Base-by-base conservation (phyloP, 2,329 filamentous ascomycete species). In the Epichloe hybrida region DNA sequence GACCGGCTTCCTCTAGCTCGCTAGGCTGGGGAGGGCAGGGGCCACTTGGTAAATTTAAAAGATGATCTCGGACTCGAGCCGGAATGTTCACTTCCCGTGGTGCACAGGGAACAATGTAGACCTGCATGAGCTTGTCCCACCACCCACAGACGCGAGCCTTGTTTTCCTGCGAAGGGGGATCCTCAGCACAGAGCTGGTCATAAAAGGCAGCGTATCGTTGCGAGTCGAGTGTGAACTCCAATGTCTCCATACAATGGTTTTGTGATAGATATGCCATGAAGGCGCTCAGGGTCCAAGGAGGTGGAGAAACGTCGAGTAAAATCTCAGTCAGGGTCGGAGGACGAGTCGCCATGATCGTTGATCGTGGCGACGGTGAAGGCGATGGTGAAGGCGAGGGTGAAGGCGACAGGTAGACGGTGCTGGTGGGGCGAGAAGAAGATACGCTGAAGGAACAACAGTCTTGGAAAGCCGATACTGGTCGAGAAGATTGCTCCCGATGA, bases 251-350 rank as follows among this genome's bases (percentile, higher is more conserved):
- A 64, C 93, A 98, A 68, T 97, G 91, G 62, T 97, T 97, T 63
- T 95, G 90, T 1, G 91, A 96, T 4, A 97, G 77, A 62, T 95
- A 97, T 51, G 90, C 90, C 81, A 93, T 97, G 68, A 97, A 97
- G 35, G 91, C 91, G 53, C 81, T 83, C 8, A 96, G 74, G 0
- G 90, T 95, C 77, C 88, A 97, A 58, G 93, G 93, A 40, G 88
- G 83, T 8, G 87, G 82, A 37, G 93, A 87, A 43, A 79, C 80
- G 69, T 96, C 93, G 56, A 86, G 79, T 43, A 98, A 78, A 31
- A 98, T 94, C 60, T 97, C 91, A 53, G 83, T 78, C 47, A 98
- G 73, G 34, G 88, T 85, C 42, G 88, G 91, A 31, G 69, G 71
- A 17, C 59, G 58, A 48, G 62, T 57, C 17, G 61, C 59, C 59